Conservation (phyloP, 805 yeast genomes). For the Kodamaea neixiangensis region DNA sequence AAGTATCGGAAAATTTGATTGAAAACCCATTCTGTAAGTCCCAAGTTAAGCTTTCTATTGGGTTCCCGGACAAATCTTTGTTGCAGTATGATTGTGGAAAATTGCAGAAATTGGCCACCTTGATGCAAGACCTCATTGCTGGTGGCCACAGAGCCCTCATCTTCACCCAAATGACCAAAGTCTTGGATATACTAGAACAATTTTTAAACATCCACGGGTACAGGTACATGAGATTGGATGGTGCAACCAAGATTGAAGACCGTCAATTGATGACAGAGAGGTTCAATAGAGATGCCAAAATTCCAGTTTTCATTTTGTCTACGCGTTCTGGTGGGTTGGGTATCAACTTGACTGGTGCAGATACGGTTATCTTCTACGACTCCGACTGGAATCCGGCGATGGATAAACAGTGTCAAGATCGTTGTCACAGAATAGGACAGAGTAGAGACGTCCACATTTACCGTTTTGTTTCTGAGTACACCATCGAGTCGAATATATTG, state of each 20-base stretch:
- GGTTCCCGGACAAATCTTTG: slow-evolving; percentile 92
- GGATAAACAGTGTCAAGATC: slow-evolving; percentile 99
- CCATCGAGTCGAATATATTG: slow-evolving; percentile 93
- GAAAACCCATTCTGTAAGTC: slow-evolving; percentile 67
- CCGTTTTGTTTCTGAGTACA: slow-evolving; percentile 91
- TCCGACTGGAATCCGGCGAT: slow-evolving; percentile 99
- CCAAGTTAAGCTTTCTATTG: slow-evolving; percentile 85
- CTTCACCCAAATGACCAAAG: slow-evolving; percentile 98
- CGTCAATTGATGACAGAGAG: slow-evolving; percentile 92
- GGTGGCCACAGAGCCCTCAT: slow-evolving; percentile 93
- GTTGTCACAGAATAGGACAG: slow-evolving; percentile 99
- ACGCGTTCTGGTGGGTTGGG: slow-evolving; percentile 99
- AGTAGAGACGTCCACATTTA: slow-evolving; percentile 97
- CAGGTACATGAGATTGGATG: slow-evolving; percentile 92
- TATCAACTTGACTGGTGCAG: slow-evolving; percentile 97
- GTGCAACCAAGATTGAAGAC: slow-evolving; percentile 96
- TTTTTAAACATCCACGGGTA: slow-evolving; percentile 94
- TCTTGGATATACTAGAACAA: slow-evolving; percentile 88
- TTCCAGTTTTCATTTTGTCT: slow-evolving; percentile 89
- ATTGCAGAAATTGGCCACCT: slow-evolving; percentile 75
- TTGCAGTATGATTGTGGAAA: slow-evolving; percentile 97
- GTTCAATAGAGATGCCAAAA: slow-evolving; percentile 81
- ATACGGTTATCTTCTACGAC: slow-evolving; percentile 96
- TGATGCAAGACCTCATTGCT: slow-evolving; percentile 75
- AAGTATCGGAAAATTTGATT: slow-evolving; percentile 44